These are phyloP conservation scores for Tolypocladium guangdongense DNA, from an alignment of 2,329 filamentous ascomycete species.

Conservation along the genomic window DNA sequence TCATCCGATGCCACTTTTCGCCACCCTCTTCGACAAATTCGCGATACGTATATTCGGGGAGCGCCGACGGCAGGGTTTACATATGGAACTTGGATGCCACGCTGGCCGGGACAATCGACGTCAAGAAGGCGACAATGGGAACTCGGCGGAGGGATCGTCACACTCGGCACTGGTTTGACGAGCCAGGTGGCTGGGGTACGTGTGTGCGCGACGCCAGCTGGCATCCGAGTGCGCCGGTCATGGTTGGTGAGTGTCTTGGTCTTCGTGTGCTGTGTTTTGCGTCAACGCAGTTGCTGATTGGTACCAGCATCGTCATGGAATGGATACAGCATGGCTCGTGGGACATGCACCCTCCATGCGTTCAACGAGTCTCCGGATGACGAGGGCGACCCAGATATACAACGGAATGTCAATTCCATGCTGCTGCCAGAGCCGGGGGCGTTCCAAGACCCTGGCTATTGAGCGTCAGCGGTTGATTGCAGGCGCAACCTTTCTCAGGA, in stretches of 20 bases:
- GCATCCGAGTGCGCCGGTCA: conserved; percentile 74
- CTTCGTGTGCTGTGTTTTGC: not conserved
- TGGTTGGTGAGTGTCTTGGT: conserved; percentile 44
- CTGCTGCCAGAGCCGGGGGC: conserved; percentile 30
- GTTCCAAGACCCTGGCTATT: conserved; percentile 6
- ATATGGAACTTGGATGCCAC: conserved; percentile 93
- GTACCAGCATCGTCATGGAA: conserved; percentile 70
- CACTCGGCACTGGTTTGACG: conserved; percentile 46
- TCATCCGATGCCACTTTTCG: conserved; percentile 93
- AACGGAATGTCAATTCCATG: conserved; percentile 48
- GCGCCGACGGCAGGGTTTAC: conserved; percentile 79
- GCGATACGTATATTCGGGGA: conserved; percentile 87
- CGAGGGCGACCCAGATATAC: conserved; percentile 51
- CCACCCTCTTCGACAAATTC: conserved; percentile 78
- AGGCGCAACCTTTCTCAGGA: not conserved
- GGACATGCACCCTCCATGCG: conserved; percentile 67
- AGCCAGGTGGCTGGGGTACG: conserved; percentile 54
- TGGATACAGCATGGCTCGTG: conserved; percentile 59
- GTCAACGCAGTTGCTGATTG: not conserved
- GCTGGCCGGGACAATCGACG: conserved; percentile 65
- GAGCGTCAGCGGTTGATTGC: not conserved
- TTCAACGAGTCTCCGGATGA: conserved; percentile 57
- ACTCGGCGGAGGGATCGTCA: conserved; percentile 45
- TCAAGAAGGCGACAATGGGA: conserved; percentile 56
- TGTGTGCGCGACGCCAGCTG: conserved; percentile 83